Base-by-base conservation (phyloP, 1,284 basidiomycete genomes). In the Ceratobasidium sp. region DNA sequence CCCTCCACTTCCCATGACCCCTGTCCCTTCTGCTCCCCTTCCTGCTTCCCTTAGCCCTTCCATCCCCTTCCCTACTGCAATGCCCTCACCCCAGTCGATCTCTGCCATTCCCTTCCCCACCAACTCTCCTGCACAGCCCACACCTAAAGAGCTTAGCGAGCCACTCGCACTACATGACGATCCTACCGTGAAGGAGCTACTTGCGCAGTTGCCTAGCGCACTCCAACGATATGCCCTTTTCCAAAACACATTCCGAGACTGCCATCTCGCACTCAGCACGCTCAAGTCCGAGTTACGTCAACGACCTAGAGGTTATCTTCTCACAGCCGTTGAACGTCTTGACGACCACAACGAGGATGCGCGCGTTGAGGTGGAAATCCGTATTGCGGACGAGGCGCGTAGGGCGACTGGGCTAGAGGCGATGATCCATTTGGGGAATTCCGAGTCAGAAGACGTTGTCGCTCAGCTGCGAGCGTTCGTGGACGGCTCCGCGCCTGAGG, bases 311-410 rank as follows among this genome's bases (percentile, higher is more conserved):
- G 78, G 85, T 2, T 79, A 87, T 8, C 79, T 95, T 2, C 81
- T 82, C 21, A 84, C 83, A 0, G 87, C 89, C 0, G 82, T 93
- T 3, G 85, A 89, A 57, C 85, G 91, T 1, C 83, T 96, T 47
- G 85, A 90, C 76, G 92, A 96, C 79, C 93, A 88, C 76, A 88
- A 89, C 23, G 94, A 95, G 80, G 94, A 96, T 77, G 90, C 89
- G 0, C 87, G 92, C 0, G 94, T 96, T 1, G 94, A 95, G 78
- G 83, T 95, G 21, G 94, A 96, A 82, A 95, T 96, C 62, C 88
- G 89, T 23, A 82, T 91, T 16, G 87, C 92, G 0, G 94, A 96
- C 79, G 93, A 94, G 76, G 87, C 87, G 43, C 85, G 95, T 9
- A 84, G 91, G 0, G 84, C 84, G 11, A 85, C 86, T 8, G 93